phyloP scores from a whole-genome alignment of 2,329 filamentous ascomycete genomes.

The Colletotrichum sp. region DNA sequence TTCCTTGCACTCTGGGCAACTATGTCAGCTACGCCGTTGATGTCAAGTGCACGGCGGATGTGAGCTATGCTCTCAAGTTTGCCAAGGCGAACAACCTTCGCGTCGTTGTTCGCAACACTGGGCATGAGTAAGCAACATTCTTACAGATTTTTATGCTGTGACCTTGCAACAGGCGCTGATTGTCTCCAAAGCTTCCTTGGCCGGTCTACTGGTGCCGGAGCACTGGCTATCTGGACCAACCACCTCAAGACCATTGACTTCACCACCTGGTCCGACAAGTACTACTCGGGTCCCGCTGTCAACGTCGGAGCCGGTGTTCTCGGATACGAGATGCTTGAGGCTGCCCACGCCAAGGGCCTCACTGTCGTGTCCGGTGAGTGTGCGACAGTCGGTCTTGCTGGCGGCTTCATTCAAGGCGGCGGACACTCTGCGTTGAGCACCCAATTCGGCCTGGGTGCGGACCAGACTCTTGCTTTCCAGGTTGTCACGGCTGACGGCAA shows the following conservation, averaged over 20 bases:
- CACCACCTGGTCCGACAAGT: constrained; percentile 36
- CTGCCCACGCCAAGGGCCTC: constrained; percentile 32
- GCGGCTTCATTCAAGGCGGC: constrained; percentile 53
- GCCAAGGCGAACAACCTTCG: constrained; percentile 38
- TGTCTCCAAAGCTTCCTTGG: constrained; percentile 29
- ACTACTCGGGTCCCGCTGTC: constrained; percentile 57
- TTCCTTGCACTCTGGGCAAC: constrained; percentile 49
- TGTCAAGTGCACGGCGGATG: constrained; percentile 32
- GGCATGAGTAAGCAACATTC: constrained; percentile 28
- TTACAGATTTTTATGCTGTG: fast-evolving
- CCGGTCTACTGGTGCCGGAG: constrained; percentile 40
- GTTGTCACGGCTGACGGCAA: constrained; percentile 49
- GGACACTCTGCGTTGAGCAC: constrained; percentile 48
- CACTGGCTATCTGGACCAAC: constrained; percentile 43
- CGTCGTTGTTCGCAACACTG: constrained; percentile 38
- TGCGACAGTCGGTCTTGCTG: constrained; percentile 35
- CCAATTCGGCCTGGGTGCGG: constrained; percentile 50
- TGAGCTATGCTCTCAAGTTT: constrained; percentile 36
- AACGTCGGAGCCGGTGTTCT: constrained; percentile 59
- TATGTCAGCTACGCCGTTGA: constrained; percentile 47
- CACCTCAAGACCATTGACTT: constrained; percentile 46
- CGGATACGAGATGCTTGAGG: constrained; percentile 47
- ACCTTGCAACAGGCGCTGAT: neutral
- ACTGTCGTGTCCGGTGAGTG: constrained; percentile 20
- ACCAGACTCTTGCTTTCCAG: constrained; percentile 50